A percentile compares a stretch with the other conserved stretches of the same genome.
Conservation (phyloP, 2,329 filamentous ascomycete species). For the Penicillium sp. region DNA sequence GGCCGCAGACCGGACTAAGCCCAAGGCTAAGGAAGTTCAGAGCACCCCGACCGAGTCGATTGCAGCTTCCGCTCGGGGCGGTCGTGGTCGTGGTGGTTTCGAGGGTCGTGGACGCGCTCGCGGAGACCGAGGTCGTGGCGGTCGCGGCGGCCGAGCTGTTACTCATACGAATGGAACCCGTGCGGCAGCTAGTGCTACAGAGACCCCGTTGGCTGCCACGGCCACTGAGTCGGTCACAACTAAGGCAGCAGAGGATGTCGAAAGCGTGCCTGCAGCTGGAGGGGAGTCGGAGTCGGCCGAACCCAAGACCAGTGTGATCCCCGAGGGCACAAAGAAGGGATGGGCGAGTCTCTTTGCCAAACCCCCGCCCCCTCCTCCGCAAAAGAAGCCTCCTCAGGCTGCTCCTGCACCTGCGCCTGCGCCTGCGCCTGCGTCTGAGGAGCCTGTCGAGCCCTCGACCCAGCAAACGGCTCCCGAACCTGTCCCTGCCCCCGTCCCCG, state of each 20-base stretch:
- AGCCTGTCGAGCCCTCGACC: slow-evolving; percentile 27
- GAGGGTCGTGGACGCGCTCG: slow-evolving; percentile 45
- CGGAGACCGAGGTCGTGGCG: slow-evolving; percentile 46
- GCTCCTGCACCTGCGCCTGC: slow-evolving; percentile 11
- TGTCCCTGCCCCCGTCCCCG: slow-evolving; percentile 32
- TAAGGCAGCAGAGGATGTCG: slow-evolving; percentile 17
- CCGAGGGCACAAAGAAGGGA: slow-evolving; percentile 42
- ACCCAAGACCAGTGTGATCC: slow-evolving; percentile 33
- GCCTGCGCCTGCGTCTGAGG: slow-evolving; percentile 16
- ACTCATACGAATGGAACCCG: slow-evolving; percentile 43
- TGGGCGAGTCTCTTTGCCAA: slow-evolving; percentile 76
- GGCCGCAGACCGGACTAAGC: slow-evolving; percentile 40
- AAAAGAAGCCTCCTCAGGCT: slow-evolving; percentile 46
- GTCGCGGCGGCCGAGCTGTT: slow-evolving; percentile 43
- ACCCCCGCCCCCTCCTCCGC: slow-evolving; percentile 47
- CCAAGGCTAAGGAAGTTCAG: slow-evolving; percentile 45
- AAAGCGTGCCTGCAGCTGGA: slow-evolving; percentile 23
- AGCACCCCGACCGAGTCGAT: slow-evolving; percentile 32
- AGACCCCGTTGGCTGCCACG: slow-evolving; percentile 16
- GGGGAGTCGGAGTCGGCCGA: slow-evolving; percentile 22
- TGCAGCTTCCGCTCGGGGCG: slow-evolving; percentile 34
- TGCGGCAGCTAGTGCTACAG: slow-evolving; percentile 22
- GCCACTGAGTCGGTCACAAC: slow-evolving; percentile 15
- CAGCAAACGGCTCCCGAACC: slow-evolving; percentile 44
- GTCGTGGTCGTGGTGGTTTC: slow-evolving; percentile 45